Evolutionary conservation across 345 rosid species (phyloP), one percentile per base, ranked within the genome.

Genomic region (Sapria himalayana): DNA sequence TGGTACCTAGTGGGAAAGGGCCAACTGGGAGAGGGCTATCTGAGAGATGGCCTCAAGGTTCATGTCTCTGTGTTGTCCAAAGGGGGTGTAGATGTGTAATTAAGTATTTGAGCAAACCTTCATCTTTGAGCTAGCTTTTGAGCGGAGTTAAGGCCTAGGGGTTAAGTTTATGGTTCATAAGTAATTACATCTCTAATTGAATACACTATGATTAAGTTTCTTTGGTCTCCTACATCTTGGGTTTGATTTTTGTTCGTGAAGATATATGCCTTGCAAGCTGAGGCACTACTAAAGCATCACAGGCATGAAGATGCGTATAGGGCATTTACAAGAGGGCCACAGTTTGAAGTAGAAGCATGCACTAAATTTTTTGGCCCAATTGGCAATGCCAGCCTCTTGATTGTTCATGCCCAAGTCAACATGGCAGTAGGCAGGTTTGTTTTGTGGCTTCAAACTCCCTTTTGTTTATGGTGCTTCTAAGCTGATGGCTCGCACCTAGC

Each of bases 251-350:
- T 16, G 24, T 22, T 49, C 7, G 4, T 15, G 23, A 29, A 81
- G 72, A 68, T 89, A 4, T 79, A 59, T 58, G 74, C 98, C 41
- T 61, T 89, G 58, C 85, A 74, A 76, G 86, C 93, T 17, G 98
- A 89, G 68, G 98, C 95, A 5, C 55, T 70, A 39, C 23, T 89
- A 52, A 89, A 65, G 62, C 65, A 72, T 2, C 69, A 60, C 24
- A 76, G 67, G 58, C 86, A 82, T 59, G 77, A 79, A 53, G 86
- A 79, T 12, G 98, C 98, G 0, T 78, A 67, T 19, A 75, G 69
- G 14, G 60, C 67, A 42, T 45, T 77, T 69, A 43, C 41, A 4
- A 64, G 19, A 22, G 66, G 77, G 51, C 85, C 98, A 3, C 55
- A 58, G 19, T 82, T 82, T 13, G 67, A 64, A 3, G 64, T 48